Conservation (phyloP, 1,284 basidiomycete species). For the Leccinum insolens region DNA sequence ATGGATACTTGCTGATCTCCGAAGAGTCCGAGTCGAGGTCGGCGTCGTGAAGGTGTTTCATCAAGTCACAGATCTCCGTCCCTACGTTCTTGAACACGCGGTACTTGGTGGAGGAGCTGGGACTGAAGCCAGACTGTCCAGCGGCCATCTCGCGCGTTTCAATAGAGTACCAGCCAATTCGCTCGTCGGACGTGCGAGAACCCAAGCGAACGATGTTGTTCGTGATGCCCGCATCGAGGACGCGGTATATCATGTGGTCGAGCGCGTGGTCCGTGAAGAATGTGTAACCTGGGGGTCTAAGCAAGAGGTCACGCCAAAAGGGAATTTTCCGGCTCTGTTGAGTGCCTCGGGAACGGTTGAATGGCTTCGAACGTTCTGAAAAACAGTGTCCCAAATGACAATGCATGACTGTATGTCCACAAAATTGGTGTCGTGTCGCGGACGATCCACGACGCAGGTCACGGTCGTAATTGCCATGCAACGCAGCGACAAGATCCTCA, state of each 20-base stretch:
- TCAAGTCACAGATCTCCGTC: slow-evolving; percentile 47
- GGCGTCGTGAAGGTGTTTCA: slow-evolving; percentile 43
- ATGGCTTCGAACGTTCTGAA: slow-evolving; percentile 54
- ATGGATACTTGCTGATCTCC: slow-evolving; percentile 45
- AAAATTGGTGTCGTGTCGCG: slow-evolving; percentile 69
- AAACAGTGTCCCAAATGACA: slow-evolving; percentile 31
- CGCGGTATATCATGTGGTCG: slow-evolving; percentile 65
- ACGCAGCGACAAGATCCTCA: slow-evolving; percentile 40
- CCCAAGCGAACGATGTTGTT: slow-evolving; percentile 66
- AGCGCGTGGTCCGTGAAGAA: slow-evolving; percentile 72
- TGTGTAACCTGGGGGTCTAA: slow-evolving; percentile 33
- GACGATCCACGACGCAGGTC: slow-evolving; percentile 46
- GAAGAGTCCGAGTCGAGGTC: slow-evolving; percentile 40
- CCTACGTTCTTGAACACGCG: slow-evolving; percentile 48
- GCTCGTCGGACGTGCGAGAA: slow-evolving; percentile 59
- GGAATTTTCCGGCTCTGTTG: slow-evolving; percentile 54
- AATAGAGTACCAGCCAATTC: slow-evolving; percentile 59
- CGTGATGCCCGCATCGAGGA: slow-evolving; percentile 65
- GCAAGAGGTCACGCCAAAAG: slow-evolving; percentile 54
- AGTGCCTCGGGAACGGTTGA: slow-evolving; percentile 61
- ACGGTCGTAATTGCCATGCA: slow-evolving; percentile 51
- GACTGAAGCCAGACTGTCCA: slow-evolving; percentile 45
- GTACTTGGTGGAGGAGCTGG: slow-evolving; percentile 36
- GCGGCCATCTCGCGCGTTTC: slow-evolving; percentile 53
- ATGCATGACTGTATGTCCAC: slow-evolving; percentile 40